Conservation (phyloP, 805 yeast species). For the Osmozyma mogii region DNA sequence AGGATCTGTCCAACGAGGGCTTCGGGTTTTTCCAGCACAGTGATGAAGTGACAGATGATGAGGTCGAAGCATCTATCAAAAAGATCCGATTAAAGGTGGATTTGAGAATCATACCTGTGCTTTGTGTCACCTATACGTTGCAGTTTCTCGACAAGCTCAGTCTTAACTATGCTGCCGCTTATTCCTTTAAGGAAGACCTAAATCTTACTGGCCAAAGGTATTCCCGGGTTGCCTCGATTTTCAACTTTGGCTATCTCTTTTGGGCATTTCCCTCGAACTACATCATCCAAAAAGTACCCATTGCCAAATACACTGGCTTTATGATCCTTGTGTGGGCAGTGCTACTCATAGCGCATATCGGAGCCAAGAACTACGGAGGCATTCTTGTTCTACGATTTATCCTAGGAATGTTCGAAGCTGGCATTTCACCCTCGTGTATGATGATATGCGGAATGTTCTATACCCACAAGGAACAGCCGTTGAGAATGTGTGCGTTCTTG, state of each 20-base stretch:
- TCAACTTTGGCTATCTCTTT: constrained; percentile 17
- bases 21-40: constrained; percentile 20
- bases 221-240: constrained; percentile 22
- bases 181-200: constrained; percentile 16
- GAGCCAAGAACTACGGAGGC: constrained; percentile 27
- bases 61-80: constrained; percentile 14
- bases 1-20: too few species aligned
- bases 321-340: constrained; percentile 14
- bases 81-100: constrained; percentile 27
- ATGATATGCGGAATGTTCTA: constrained; percentile 26
- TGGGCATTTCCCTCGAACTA: constrained; percentile 16
- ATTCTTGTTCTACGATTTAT: constrained; percentile 25
- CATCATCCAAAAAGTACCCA: constrained; percentile 12
- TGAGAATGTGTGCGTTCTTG: constrained; percentile 21
- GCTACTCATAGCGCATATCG: constrained; percentile 18
- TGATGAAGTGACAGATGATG: constrained; percentile 21
- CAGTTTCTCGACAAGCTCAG: constrained; percentile 20
- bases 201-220: constrained; percentile 15
- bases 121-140: constrained; percentile 19
- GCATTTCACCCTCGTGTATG: constrained; percentile 27
- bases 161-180: constrained; percentile 18
- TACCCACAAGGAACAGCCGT: constrained; percentile 25
- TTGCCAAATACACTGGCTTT: constrained; percentile 3
- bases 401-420: constrained; percentile 29
- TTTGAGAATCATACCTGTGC: constrained; percentile 16